Evolutionary conservation across 1,284 basidiomycete species (phyloP).

Genomic region (Moesziomyces parantarcticus): DNA sequence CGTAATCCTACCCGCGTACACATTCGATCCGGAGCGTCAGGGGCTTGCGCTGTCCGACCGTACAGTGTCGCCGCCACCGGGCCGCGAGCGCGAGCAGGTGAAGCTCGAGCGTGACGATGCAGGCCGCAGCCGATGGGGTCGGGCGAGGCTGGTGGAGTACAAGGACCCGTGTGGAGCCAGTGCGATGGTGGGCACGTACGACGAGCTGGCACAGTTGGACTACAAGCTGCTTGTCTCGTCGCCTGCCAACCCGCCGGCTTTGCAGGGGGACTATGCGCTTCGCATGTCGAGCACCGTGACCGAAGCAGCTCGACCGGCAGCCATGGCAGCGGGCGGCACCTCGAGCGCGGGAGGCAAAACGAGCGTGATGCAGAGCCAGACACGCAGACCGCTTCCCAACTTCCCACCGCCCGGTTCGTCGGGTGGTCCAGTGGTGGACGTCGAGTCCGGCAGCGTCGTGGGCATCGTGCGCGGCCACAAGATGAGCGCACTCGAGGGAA

Average conservation of each 20-base stretch:
- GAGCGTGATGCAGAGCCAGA: conserved; percentile 16
- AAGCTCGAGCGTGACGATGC: conserved; percentile 52
- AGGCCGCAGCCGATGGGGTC: conserved; percentile 59
- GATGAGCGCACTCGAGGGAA: conserved; percentile 73
- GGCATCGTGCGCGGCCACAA: conserved; percentile 77
- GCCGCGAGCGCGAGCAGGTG: conserved; percentile 43
- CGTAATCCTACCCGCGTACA: conserved; percentile 46
- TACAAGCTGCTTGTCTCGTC: conserved; percentile 55
- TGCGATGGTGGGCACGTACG: conserved; percentile 74
- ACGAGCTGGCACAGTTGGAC: conserved; percentile 74
- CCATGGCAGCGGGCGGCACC: not conserved
- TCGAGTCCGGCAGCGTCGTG: conserved; percentile 76
- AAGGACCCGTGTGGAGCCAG: conserved; percentile 57
- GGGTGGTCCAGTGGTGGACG: conserved; percentile 78
- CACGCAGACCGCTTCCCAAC: conserved; percentile 45
- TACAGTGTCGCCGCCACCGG: conserved; percentile 20
- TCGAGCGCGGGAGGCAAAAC: not conserved
- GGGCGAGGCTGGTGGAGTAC: conserved; percentile 61
- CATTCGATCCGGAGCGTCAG: conserved; percentile 25
- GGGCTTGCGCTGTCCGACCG: conserved; percentile 3
- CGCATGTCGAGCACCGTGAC: conserved; percentile 29
- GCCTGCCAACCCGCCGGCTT: conserved; percentile 49
- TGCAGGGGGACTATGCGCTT: conserved; percentile 38
- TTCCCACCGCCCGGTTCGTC: conserved; percentile 77
- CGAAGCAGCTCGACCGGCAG: conserved; percentile 2